Base-by-base conservation (phyloP, 2,329 filamentous ascomycete genomes). In the Phaeomoniella chlamydospora region DNA sequence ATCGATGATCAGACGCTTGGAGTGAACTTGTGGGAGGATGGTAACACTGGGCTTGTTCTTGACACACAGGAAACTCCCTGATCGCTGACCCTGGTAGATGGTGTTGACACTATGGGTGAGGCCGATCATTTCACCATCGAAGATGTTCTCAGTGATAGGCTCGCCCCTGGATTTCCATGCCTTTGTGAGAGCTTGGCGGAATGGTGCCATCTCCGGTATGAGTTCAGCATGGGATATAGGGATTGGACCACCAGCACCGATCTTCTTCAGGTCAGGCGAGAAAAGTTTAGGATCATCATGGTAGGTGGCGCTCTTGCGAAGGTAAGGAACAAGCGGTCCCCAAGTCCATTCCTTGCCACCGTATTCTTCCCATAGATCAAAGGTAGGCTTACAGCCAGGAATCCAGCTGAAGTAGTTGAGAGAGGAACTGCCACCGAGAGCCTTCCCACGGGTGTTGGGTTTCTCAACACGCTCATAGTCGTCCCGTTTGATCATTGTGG, bases 391-490 rank as follows among this genome's bases (percentile, higher is more conserved):
- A 38, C 62, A 68, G 2, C 73, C 74, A 1, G 65, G 70, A 4
- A 74, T 60, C 73, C 73, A 78, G 11, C 72, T 75, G 51, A 70
- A 76, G 50, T 77, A 79, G 54, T 79, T 79, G 34, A 73, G 50
- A 29, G 59, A 68, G 0, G 64, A 68, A 40, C 67, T 71, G 12
- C 74, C 73, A 22, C 73, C 73, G 0, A 77, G 67, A 2, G 61
- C 61, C 52, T 72, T 73, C 6, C 74, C 68, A 29, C 72, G 64
- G 6, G 72, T 74, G 48, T 77, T 76, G 32, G 71, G 72, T 56
- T 76, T 75, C 49, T 77, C 72, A 26, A 76, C 57, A 9, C 73
- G 68, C 35, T 67, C 66, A 47, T 76, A 77, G 45, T 77, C 70
- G 9, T 61, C 56, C 2, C 70, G 63, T 37, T 73, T 63, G 48